Percentiles rank a stretch among this genome's conserved stretches.
These are phyloP conservation scores for Themeda triandra DNA, from an alignment of 176 grass and related monocot genomes.

Conservation along the genomic window DNA sequence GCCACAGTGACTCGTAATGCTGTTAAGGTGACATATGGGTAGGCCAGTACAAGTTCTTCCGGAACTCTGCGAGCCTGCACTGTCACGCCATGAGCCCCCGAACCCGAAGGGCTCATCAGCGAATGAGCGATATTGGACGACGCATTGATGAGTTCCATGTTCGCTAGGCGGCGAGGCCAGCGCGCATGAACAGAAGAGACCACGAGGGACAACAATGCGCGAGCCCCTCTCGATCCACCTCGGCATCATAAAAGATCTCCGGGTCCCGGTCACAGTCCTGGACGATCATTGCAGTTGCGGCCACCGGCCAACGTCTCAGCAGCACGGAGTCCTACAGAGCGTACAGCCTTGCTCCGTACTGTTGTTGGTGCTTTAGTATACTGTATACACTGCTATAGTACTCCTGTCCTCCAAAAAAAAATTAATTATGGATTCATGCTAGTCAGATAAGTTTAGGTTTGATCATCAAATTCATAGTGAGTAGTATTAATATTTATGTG, in stretches of 20 bases:
- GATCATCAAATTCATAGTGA: too few species aligned
- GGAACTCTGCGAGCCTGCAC: neutral
- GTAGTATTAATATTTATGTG: too few species aligned
- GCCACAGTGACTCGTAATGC: too few species aligned
- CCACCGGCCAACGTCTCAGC: too few species aligned
- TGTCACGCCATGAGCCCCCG: neutral
- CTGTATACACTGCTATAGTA: too few species aligned
- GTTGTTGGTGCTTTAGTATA: too few species aligned
- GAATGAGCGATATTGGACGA: neutral
- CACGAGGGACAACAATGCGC: neutral
- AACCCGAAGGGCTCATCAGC: too few species aligned
- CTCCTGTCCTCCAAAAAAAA: too few species aligned
- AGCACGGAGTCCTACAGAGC: too few species aligned
- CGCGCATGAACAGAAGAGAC: neutral
- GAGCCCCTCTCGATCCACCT: conserved; percentile 9
- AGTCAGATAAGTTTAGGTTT: too few species aligned
- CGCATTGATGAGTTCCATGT: conserved; percentile 15
- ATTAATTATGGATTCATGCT: too few species aligned
- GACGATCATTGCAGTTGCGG: neutral
- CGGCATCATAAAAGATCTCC: conserved; percentile 5
- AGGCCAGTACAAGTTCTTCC: neutral
- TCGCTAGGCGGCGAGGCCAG: neutral
- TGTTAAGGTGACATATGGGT: too few species aligned
- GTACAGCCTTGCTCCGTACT: neutral
- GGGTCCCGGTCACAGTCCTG: neutral